A percentile compares a stretch with the other conserved stretches of the same genome.
phyloP scores from a whole-genome alignment of 805 yeast genomes.

The Wickerhamomyces canadensis region DNA sequence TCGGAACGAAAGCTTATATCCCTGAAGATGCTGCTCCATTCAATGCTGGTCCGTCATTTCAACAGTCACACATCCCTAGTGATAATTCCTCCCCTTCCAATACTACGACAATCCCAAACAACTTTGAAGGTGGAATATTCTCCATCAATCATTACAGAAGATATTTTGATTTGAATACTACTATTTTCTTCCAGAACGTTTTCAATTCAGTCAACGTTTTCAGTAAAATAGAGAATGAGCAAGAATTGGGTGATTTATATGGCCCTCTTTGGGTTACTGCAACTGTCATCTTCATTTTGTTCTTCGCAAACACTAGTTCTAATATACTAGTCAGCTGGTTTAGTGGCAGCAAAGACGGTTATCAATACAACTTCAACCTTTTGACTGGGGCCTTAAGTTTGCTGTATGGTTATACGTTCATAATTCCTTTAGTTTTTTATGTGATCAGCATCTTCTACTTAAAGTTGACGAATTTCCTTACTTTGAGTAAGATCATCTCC shows the following conservation, averaged over 20 bases:
- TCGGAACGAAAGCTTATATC: slow-evolving; percentile 27
- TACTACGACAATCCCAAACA: slow-evolving; percentile 6
- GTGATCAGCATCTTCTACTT: slow-evolving; percentile 44
- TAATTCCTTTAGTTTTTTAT: slow-evolving; percentile 56
- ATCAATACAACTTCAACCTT: slow-evolving; percentile 53
- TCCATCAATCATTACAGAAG: slow-evolving; percentile 55
- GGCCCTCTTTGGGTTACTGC: slow-evolving; percentile 92
- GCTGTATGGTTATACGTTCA: slow-evolving; percentile 70
- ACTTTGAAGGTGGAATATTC: slow-evolving; percentile 41
- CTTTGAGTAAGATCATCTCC: slow-evolving; percentile 58
- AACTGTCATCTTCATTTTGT: slow-evolving; percentile 67
- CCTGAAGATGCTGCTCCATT: slow-evolving; percentile 27
- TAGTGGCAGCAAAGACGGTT: slow-evolving; percentile 36
- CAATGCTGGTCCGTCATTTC: slow-evolving; percentile 6
- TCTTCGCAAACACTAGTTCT: slow-evolving; percentile 69
- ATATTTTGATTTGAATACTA: slow-evolving; percentile 66
- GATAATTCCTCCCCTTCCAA: neutral
- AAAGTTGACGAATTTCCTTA: slow-evolving; percentile 43
- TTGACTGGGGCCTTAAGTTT: slow-evolving; percentile 64
- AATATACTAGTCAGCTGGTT: slow-evolving; percentile 53
- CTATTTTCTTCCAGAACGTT: slow-evolving; percentile 52
- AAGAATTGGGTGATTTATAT: slow-evolving; percentile 61
- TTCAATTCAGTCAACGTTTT: slow-evolving; percentile 54
- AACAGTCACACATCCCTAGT: slow-evolving; percentile 5
- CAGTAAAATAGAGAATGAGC: slow-evolving; percentile 32